phyloP scores from a whole-genome alignment of 345 rosid species.

The Eucalyptus curtisii region DNA sequence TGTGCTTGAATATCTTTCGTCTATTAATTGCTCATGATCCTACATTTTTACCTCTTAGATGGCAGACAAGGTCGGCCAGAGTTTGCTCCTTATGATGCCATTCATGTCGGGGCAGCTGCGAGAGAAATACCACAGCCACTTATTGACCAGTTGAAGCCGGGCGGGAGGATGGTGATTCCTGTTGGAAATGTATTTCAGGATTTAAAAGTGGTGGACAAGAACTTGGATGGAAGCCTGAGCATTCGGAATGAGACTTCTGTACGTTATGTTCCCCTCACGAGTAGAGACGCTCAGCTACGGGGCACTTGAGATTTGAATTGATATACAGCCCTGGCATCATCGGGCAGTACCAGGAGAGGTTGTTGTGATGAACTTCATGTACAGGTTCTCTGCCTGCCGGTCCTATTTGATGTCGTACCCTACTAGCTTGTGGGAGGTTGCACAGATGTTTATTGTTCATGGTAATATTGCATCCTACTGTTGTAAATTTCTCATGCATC shows the following conservation, averaged over 20 bases:
- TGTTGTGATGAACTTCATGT: background rate
- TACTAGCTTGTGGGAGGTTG: background rate
- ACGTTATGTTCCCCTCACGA: conserved; percentile 90
- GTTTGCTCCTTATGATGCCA: conserved; percentile 84
- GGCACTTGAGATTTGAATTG: background rate
- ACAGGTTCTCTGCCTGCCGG: background rate
- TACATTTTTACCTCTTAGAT: conserved; percentile 22
- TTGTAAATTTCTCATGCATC: background rate
- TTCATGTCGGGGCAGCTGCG: conserved; percentile 98
- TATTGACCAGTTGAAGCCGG: conserved; percentile 89
- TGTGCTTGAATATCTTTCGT: background rate
- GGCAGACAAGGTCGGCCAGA: conserved; percentile 91
- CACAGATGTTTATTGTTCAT: background rate
- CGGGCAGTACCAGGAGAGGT: background rate
- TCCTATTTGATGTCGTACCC: background rate
- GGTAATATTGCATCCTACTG: background rate
- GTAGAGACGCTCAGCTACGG: conserved; percentile 64
- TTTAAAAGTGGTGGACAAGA: conserved; percentile 67
- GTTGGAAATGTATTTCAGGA: conserved; percentile 81
- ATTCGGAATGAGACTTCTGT: conserved; percentile 57
- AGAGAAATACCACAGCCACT: conserved; percentile 74
- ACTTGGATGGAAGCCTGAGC: conserved; percentile 64
- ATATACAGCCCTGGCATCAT: background rate
- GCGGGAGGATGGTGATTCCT: conserved; percentile 97
- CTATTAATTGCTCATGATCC: background rate